Percentiles rank a stretch among this genome's conserved stretches.
These are phyloP conservation scores for Diversispora epigaea DNA, from an alignment of 192 early-diverging fungal species.

Conservation along the genomic window DNA sequence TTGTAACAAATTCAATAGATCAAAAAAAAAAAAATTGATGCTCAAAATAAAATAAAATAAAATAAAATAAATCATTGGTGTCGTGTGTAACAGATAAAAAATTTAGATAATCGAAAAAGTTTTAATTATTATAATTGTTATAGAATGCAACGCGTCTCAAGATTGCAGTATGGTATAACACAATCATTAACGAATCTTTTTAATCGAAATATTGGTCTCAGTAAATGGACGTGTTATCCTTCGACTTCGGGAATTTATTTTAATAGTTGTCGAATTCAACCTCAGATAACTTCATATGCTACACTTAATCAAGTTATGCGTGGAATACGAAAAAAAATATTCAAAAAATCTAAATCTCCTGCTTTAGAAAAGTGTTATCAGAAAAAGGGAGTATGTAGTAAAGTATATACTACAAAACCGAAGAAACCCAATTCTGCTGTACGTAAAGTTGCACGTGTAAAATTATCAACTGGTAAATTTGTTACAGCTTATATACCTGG, in stretches of 20 bases:
- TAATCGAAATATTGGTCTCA: too few species aligned
- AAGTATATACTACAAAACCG: constrained; percentile 94
- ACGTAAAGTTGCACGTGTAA: constrained; percentile 89
- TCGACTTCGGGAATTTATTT: too few species aligned
- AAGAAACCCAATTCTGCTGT: constrained; percentile 99
- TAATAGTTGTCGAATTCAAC: background rate
- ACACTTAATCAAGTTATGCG: constrained; percentile 94
- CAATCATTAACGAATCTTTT: too few species aligned
- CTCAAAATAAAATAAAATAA: too few species aligned
- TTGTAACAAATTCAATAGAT: constrained; percentile 32
- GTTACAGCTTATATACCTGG: constrained; percentile 97
- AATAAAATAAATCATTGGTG: too few species aligned
- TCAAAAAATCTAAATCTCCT: constrained; percentile 70
- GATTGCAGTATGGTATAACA: too few species aligned
- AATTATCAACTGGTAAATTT: constrained; percentile 88
- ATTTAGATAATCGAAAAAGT: too few species aligned
- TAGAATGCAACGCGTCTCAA: too few species aligned
- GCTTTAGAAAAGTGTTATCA: constrained; percentile 86
- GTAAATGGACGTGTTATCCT: too few species aligned
- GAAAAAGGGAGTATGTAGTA: constrained; percentile 91
- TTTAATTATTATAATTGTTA: too few species aligned
- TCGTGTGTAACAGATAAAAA: too few species aligned
- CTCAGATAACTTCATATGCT: constrained; percentile 42
- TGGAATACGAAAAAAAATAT: constrained; percentile 70
- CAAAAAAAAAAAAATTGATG: background rate